These are phyloP conservation scores for Lanmaoa rubissima DNA, from an alignment of 768 basidiomycete species.

Conservation along the genomic window DNA sequence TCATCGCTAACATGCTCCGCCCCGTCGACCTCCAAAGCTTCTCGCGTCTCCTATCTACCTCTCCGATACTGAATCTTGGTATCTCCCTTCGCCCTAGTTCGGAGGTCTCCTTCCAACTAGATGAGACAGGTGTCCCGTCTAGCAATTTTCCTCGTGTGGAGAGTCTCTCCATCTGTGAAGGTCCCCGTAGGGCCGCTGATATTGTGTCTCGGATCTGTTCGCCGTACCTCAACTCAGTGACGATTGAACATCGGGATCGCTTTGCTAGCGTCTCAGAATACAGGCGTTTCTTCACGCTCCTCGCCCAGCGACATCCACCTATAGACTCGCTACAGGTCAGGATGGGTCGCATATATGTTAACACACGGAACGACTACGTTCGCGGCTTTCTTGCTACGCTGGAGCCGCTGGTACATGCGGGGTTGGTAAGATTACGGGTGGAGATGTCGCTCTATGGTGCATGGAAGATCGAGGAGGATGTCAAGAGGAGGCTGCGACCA, in stretches of 20 bases:
- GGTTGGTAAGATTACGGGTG: conserved; percentile 4
- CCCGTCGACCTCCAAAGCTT: conserved; percentile 6
- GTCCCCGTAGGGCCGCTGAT: conserved; percentile 6
- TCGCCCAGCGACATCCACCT: conserved; percentile 2
- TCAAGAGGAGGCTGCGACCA: conserved; percentile 2
- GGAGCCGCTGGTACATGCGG: conserved; percentile 3
- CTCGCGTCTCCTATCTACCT: conserved; percentile 5
- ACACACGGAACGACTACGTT: conserved; percentile 1
- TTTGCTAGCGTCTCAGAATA: conserved; percentile 3
- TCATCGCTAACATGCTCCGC: conserved; percentile 8
- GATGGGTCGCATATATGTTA: conserved; percentile 5
- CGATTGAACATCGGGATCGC: conserved; percentile 1
- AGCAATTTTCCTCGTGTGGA: conserved; percentile 4
- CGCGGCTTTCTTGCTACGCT: conserved; percentile 2
- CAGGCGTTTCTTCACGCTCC: not conserved
- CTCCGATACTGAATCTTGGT: conserved; percentile 4
- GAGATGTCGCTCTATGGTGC: conserved; percentile 7
- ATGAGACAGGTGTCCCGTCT: not conserved
- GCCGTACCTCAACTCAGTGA: conserved; percentile 10
- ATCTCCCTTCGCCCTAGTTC: conserved; percentile 5
- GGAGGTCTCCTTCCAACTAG: not conserved
- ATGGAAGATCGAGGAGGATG: conserved; percentile 6
- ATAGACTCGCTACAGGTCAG: conserved; percentile 3
- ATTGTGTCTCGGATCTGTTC: conserved; percentile 8
- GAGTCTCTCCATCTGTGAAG: conserved; percentile 3